Percentiles rank a stretch among this genome's conserved stretches.
Conservation (phyloP, 2,329 filamentous ascomycete genomes). For the Colletotrichum sp. region DNA sequence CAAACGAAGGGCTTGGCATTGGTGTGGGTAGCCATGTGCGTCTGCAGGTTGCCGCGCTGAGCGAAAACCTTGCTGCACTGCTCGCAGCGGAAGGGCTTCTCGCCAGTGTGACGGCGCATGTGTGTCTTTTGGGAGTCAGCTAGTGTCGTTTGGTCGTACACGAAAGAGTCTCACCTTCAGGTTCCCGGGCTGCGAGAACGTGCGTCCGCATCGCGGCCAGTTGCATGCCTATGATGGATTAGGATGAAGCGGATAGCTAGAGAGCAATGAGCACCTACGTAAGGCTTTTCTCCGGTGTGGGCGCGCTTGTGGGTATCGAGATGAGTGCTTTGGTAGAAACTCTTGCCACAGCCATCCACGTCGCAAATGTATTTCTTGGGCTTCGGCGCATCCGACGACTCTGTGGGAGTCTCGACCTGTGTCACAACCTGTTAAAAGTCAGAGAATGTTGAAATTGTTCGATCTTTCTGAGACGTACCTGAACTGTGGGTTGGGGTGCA, state of each 20-base stretch:
- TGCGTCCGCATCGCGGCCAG: constrained; percentile 73
- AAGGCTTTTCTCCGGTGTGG: constrained; percentile 91
- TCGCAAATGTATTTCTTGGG: constrained; percentile 75
- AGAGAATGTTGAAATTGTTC: neutral
- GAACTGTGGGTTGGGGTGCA: neutral
- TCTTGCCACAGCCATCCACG: constrained; percentile 77
- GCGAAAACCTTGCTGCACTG: constrained; percentile 84
- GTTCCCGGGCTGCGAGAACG: constrained; percentile 91
- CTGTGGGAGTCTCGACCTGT: neutral
- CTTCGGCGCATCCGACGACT: constrained; percentile 6
- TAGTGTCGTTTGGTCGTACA: neutral
- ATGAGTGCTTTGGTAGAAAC: constrained; percentile 91
- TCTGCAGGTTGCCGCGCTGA: constrained; percentile 83
- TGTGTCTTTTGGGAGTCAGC: constrained; percentile 66
- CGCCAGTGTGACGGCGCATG: constrained; percentile 84
- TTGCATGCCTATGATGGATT: constrained; percentile 64
- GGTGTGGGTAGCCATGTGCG: constrained; percentile 82
- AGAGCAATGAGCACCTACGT: constrained; percentile 61
- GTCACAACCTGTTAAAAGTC: neutral
- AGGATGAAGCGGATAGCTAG: constrained; percentile 22
- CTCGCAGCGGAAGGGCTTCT: constrained; percentile 82
- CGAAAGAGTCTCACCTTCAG: constrained; percentile 67
- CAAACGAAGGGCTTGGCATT: constrained; percentile 81
- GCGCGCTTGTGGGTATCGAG: constrained; percentile 87
- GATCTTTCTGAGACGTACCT: neutral